Evolutionary conservation across 768 basidiomycete species (phyloP), one percentile per base, ranked within the genome.

Genomic region (Mycena chlorophos): DNA sequence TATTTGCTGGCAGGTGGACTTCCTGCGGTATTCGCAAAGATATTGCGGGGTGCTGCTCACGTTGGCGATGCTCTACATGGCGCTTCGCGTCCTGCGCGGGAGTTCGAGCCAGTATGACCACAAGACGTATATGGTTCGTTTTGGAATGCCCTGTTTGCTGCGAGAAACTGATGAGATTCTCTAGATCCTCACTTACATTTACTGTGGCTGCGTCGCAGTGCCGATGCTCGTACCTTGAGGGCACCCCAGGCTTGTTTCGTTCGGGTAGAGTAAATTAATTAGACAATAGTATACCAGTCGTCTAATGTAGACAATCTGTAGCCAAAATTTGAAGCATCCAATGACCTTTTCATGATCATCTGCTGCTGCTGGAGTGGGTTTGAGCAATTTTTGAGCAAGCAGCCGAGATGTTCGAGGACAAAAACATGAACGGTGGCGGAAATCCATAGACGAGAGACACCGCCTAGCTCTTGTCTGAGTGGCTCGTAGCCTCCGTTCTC

Each of bases 121-220:
- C 25, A 60, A 56, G 27, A 60, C 51, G 10, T 60, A 60, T 47
- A 60, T 60, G 58, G 55, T 56, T 5, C 6, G 46, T 48, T 6
- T 5, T 23, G 46, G 17, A 22, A 42, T 42, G 14, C 17, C 2
- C 38, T 19, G 19, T 39, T 5, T 13, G 16, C 19, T 26, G 19
- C 4, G 3, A 8, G 5, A 23, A 17, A 22, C 43, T 55, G 27
- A 51, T n/a, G n/a, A 13, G 13, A 26, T 14, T 20, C 14, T 22
- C 26, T 37, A 59, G 58, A 48, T 55, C 25, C 27, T 55, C 16
- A 60, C 58, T 17, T 60, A 60, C 47, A 56, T 60, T 4, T 56
- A 55, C 22, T 60, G 58, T 23, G 54, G 58, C 5, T 59, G 52
- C 42, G 26, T 55, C 25, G 54, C 58, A 5, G 58, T 55, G 1